Evolutionary conservation across 352 stramenopile species (phyloP).

Genomic region (Phytophthora ramorum): DNA sequence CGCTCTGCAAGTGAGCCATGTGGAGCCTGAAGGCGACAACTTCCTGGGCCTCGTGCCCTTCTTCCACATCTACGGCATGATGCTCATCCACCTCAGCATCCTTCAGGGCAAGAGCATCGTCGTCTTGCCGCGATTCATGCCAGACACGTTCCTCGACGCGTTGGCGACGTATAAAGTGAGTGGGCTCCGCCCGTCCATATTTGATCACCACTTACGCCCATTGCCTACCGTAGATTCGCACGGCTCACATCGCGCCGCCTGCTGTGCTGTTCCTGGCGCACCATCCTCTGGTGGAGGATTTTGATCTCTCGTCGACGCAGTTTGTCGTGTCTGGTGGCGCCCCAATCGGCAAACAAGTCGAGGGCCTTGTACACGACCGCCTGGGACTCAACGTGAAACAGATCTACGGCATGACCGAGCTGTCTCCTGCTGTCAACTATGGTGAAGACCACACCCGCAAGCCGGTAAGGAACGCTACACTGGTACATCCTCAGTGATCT

Average conservation of each 20-base stretch:
- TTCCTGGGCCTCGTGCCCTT: slow-evolving; percentile 88
- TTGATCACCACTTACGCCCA: background rate
- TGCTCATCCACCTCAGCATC: slow-evolving; percentile 84
- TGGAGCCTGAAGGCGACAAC: slow-evolving; percentile 64
- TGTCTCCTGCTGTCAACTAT: slow-evolving; percentile 46
- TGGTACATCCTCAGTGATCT: background rate
- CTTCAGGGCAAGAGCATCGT: slow-evolving; percentile 86
- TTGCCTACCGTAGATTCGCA: slow-evolving; percentile 40
- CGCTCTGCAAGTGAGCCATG: slow-evolving; percentile 78
- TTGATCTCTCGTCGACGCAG: slow-evolving; percentile 81
- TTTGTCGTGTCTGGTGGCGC: slow-evolving; percentile 88
- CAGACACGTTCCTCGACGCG: slow-evolving; percentile 86
- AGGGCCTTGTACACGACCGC: slow-evolving; percentile 68
- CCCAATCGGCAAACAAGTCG: slow-evolving; percentile 84
- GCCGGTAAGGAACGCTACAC: slow-evolving; percentile 14
- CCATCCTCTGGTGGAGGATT: slow-evolving; percentile 86
- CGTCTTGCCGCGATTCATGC: slow-evolving; percentile 91
- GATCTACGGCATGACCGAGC: slow-evolving; percentile 74
- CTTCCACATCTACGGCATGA: slow-evolving; percentile 96
- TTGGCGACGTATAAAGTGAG: slow-evolving; percentile 69
- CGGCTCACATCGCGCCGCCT: slow-evolving; percentile 81
- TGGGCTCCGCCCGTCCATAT: slow-evolving; percentile 8
- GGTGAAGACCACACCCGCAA: slow-evolving; percentile 38
- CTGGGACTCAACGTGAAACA: slow-evolving; percentile 61
- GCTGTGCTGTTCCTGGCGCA: slow-evolving; percentile 43